These are phyloP conservation scores for Tricholoma saponaceum DNA, from an alignment of 768 basidiomycete genomes.

Conservation along the genomic window DNA sequence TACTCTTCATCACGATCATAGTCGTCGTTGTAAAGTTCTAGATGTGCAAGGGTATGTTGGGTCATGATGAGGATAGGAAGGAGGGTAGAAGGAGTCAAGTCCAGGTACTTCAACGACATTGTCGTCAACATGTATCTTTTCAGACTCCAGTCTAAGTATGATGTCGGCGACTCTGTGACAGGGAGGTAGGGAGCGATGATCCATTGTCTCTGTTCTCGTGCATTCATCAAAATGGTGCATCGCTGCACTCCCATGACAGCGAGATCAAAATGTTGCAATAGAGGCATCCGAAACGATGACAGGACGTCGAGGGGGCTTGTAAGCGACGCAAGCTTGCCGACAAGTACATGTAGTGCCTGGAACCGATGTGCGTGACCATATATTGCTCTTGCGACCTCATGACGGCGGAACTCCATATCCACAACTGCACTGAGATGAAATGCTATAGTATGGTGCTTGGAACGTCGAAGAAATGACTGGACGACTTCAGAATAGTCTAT, in stretches of 20 bases:
- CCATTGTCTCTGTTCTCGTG: constrained; percentile 1
- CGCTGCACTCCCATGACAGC: constrained; percentile 6
- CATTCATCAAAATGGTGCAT: constrained; percentile 4
- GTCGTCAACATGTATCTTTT: constrained; percentile 10
- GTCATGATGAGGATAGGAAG: constrained; percentile 13
- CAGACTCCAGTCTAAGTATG: constrained; percentile 13
- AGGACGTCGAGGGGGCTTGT: not conserved
- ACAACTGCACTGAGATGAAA: constrained; percentile 9
- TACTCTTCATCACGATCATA: constrained; percentile 2
- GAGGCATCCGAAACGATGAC: constrained; percentile 1
- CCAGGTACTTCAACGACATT: constrained; percentile 12
- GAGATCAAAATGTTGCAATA: constrained; percentile 7
- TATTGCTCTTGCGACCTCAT: not conserved
- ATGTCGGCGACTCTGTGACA: not conserved
- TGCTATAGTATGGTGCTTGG: constrained; percentile 6
- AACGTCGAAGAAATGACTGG: constrained; percentile 10
- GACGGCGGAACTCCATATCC: not conserved
- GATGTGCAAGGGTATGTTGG: constrained; percentile 10
- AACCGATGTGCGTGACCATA: not conserved
- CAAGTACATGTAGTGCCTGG: not conserved
- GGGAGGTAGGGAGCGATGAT: not conserved
- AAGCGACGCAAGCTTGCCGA: constrained; percentile 1
- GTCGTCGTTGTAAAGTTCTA: constrained; percentile 10
- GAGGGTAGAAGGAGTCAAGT: constrained; percentile 6
- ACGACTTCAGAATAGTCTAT: constrained; percentile 4